These are phyloP conservation scores for Cicer judaicum DNA, from an alignment of 306 rosid species.

Conservation along the genomic window DNA sequence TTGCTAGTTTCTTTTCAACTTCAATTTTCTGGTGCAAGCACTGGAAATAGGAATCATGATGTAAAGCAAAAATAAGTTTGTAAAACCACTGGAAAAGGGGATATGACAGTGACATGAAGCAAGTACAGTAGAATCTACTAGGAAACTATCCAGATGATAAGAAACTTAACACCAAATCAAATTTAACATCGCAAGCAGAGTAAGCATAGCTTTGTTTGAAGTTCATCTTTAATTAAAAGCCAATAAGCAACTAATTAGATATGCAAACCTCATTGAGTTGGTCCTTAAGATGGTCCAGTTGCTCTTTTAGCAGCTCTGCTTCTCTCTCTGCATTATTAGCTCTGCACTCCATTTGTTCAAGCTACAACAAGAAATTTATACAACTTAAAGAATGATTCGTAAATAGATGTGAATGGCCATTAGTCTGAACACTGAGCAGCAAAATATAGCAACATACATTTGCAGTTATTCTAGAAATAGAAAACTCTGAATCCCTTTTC, in stretches of 20 bases:
- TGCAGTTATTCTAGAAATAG: slow-evolving; percentile 68
- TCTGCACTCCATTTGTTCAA: slow-evolving; percentile 75
- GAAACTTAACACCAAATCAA: slow-evolving; percentile 31
- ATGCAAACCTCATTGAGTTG: slow-evolving; percentile 72
- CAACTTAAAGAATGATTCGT: slow-evolving; percentile 30
- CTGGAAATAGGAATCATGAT: slow-evolving; percentile 57
- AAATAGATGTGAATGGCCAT: slow-evolving; percentile 9
- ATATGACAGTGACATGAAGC: slow-evolving; percentile 32
- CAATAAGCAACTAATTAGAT: slow-evolving; percentile 37
- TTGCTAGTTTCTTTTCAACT: slow-evolving; percentile 74
- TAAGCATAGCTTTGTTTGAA: slow-evolving; percentile 9
- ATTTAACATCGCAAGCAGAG: slow-evolving; percentile 25
- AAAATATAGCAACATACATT: slow-evolving; percentile 60
- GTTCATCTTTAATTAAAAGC: slow-evolving; percentile 27
- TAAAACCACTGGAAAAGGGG: slow-evolving; percentile 20
- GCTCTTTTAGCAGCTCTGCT: slow-evolving; percentile 69
- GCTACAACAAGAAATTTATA: slow-evolving; percentile 55
- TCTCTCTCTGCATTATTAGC: slow-evolving; percentile 83
- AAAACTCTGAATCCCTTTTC: slow-evolving; percentile 72
- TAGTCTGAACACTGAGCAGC: slow-evolving; percentile 27
- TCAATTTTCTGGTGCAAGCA: slow-evolving; percentile 79
- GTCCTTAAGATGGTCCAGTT: slow-evolving; percentile 66
- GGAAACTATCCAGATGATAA: slow-evolving; percentile 35
- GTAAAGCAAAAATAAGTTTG: slow-evolving; percentile 8
- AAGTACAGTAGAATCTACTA: slow-evolving; percentile 29